A percentile compares a stretch with the other conserved stretches of the same genome.
Evolutionary conservation across 805 yeast species (phyloP).

Genomic region (Saccharomycopsis sp.): DNA sequence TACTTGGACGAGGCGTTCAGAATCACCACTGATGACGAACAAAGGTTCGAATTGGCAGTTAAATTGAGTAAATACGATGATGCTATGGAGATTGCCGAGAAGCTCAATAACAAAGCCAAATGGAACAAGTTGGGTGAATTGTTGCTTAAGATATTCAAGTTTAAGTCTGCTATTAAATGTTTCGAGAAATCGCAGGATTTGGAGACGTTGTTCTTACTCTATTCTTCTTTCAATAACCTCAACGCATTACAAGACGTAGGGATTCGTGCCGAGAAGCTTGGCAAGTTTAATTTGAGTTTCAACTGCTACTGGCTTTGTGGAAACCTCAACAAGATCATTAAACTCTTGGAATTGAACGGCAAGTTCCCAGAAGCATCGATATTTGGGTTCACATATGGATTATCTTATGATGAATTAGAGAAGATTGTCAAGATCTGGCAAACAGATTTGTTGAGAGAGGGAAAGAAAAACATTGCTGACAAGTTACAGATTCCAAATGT

Average conservation of each 20-base stretch:
- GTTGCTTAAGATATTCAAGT: conserved; percentile 71
- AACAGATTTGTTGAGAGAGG: conserved; percentile 40
- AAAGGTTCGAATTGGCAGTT: conserved; percentile 84
- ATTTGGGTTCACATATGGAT: conserved; percentile 66
- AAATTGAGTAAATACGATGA: conserved; percentile 62
- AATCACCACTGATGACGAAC: conserved; percentile 81
- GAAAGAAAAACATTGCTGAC: conserved; percentile 53
- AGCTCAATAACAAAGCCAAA: conserved; percentile 53
- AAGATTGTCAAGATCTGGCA: conserved; percentile 63
- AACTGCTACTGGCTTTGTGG: conserved; percentile 87
- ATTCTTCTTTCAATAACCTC: conserved; percentile 73
- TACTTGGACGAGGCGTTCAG: conserved; percentile 75
- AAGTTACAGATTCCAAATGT: conserved; percentile 46
- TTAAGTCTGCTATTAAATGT: conserved; percentile 72
- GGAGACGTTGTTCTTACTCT: conserved; percentile 72
- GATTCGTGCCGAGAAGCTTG: conserved; percentile 56
- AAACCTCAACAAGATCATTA: conserved; percentile 55
- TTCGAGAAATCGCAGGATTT: conserved; percentile 75
- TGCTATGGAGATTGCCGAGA: conserved; percentile 62
- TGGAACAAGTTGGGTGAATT: conserved; percentile 93
- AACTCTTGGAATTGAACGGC: conserved; percentile 58
- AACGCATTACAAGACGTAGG: conserved; percentile 59
- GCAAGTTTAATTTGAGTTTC: conserved; percentile 86
- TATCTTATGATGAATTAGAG: conserved; percentile 37
- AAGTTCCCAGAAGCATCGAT: conserved; percentile 82